Evolutionary conservation across 345 rosid genomes (phyloP), one percentile per base, ranked within the genome.

Genomic region (Sisymbrium irio): DNA sequence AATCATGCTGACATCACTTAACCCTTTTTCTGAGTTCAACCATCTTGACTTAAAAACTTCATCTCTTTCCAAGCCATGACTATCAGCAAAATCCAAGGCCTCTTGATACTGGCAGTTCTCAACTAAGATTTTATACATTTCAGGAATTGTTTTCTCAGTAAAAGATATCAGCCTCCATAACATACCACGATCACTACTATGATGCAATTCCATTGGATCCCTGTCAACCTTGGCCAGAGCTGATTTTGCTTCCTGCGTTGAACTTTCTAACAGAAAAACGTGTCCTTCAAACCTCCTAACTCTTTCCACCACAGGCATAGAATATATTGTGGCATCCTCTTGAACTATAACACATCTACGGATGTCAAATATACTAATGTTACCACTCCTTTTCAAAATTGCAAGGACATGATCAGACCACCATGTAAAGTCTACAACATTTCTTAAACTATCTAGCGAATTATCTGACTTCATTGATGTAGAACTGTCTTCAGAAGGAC

Each of bases 1-100:
- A 50, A 82, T 81, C 76, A 65, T 71, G 74, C 77, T 81, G 66
- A 95, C 79, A 37, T 88, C 99, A 64, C 77, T 77, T 57, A 64
- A 63, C 77, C 88, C 91, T 40, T 81, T 80, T 65, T 68, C 79
- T 79, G 99, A 92, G 58, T 84, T 53, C 79, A 90, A 77, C 99
- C 99, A 95, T 77, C 81, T 90, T 61, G 93, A 80, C 78, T 92
- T 92, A 19, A 87, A 73, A 74, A 90, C 89, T 80, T 84, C 92
- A 74, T 95, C 96, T 79, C 78, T 84, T 69, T 92, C 93, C 83
- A 95, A 73, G 36, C 93, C 89, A 84, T 90, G 88, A 75, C 61
- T 69, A 81, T 80, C 73, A 50, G 99, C 96, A 85, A 95, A 87
- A 55, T 86, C 82, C 83, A 90, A 67, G 71, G 97, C 99, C 75